Base-by-base conservation (phyloP, 179 eudicot genomes). In the Heliamphora pulchella region DNA sequence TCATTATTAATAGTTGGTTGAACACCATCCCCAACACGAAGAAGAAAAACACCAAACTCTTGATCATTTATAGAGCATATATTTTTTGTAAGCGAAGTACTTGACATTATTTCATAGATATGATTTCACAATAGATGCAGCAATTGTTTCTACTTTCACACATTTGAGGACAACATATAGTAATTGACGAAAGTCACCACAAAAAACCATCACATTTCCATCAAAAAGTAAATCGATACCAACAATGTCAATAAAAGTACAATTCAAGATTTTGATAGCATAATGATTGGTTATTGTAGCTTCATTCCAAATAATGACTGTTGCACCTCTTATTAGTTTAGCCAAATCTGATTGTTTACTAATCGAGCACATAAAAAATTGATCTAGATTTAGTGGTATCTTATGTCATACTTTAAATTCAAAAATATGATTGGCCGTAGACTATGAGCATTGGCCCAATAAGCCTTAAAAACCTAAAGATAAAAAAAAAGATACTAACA, bases 221-320 rank as follows among this genome's bases (percentile, higher is more conserved):
- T n/a, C 47, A 31, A 74, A 74, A 18, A n/a, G 64, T 14, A 54
- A 22, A 55, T 51, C 47, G 2, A n/a, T 17, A 11, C 64, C 50
- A 22, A 31, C 31, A 3, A 74, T 74, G 59, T 74, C 63, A 9
- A 3, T 1, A 2, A 74, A 55, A 2, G 64, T 74, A 17, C 65
- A 47, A 14, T 57, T 31, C 8, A 74, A 20, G 6, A 58, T 22
- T 74, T 74, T 64, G 10, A 74, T 7, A n/a, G 14, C 76, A 48
- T 50, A n/a, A 17, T 59, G 22, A 17, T 72, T 15, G 0, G 58
- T 72, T 41, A 72, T 55, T n/a, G 63, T 20, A 0, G 59, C 76
- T 50, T 74, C 77, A 74, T 74, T 48, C 77, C 77, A 74, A 54
- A 74, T 54, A 2, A 74, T 74, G 1, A 54, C 8, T 39, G 10